phyloP scores from a whole-genome alignment of 306 rosid species.

The Lotus japonicus region DNA sequence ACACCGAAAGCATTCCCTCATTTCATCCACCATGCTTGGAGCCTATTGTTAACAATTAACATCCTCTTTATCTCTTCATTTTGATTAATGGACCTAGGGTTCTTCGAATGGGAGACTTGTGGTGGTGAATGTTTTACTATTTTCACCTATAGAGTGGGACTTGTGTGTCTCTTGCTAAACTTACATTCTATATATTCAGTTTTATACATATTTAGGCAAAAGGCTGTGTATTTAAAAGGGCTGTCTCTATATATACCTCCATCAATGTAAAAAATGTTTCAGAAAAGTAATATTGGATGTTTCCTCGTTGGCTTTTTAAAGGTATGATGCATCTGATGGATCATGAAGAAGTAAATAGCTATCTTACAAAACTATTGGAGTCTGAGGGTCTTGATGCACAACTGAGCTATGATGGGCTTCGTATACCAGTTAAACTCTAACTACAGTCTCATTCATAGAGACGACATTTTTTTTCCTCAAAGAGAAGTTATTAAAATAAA shows the following conservation, averaged over 20 bases:
- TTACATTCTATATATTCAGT: too few species aligned
- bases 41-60: too few species aligned
- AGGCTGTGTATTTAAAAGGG: too few species aligned
- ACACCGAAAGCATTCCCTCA: too few species aligned
- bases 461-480: neutral
- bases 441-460: conserved; percentile 3
- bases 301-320: conserved; percentile 30
- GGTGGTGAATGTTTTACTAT: too few species aligned
- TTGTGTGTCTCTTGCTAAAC: too few species aligned
- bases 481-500: conserved; percentile 13
- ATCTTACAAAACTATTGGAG: conserved; percentile 53
- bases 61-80: too few species aligned
- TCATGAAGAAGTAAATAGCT: conserved; percentile 71
- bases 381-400: conserved; percentile 82
- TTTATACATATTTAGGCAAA: too few species aligned
- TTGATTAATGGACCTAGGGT: too few species aligned
- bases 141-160: too few species aligned
- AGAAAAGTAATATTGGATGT: neutral
- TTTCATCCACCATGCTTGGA: too few species aligned
- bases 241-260: neutral
- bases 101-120: too few species aligned
- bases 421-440: conserved; percentile 54
- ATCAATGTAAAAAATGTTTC: neutral
- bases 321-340: conserved; percentile 99
- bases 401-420: conserved; percentile 87